Conservation (phyloP, 208 protist genomes). For the Leishmania tropica region DNA sequence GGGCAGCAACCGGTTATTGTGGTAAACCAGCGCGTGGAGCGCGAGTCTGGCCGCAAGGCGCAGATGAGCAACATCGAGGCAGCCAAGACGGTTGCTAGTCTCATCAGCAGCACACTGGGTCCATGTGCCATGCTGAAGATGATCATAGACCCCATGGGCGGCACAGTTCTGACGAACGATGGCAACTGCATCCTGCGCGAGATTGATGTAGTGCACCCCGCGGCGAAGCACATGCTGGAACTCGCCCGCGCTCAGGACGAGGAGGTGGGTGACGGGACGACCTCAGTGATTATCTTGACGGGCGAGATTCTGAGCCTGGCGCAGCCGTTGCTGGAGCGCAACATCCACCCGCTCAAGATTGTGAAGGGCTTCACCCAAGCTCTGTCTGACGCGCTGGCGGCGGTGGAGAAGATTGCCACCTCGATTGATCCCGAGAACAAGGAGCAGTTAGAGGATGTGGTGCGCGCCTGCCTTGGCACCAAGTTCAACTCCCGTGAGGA, state of each 20-base stretch:
- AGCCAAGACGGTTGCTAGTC: slow-evolving; percentile 98
- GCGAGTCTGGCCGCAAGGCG: slow-evolving; percentile 97
- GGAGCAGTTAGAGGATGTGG: slow-evolving; percentile 89
- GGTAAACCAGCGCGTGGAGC: slow-evolving; percentile 96
- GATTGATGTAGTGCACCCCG: slow-evolving; percentile 99
- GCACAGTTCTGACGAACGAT: slow-evolving; percentile 99
- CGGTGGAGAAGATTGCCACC: slow-evolving; percentile 93
- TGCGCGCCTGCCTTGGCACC: slow-evolving; percentile 97
- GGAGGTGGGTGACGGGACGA: slow-evolving; percentile 99
- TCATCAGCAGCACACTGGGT: slow-evolving; percentile 99
- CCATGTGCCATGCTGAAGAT: slow-evolving; percentile 99
- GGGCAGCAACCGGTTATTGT: slow-evolving; percentile 91
- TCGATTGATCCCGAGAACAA: slow-evolving; percentile 95
- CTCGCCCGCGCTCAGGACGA: slow-evolving; percentile 99
- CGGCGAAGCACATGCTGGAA: slow-evolving; percentile 99
- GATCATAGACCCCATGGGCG: slow-evolving; percentile 99
- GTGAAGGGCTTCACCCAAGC: slow-evolving; percentile 97
- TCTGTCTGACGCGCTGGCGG: slow-evolving; percentile 95
- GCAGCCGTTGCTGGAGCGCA: slow-evolving; percentile 97
- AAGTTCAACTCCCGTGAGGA: slow-evolving; percentile 98
- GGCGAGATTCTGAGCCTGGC: slow-evolving; percentile 98
- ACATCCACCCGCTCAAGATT: slow-evolving; percentile 99
- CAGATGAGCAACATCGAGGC: slow-evolving; percentile 99
- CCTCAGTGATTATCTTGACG: slow-evolving; percentile 99
- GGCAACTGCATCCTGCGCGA: slow-evolving; percentile 99